Percentiles rank a stretch among this genome's conserved stretches.
These are phyloP conservation scores for Camellia granthamiana DNA, from an alignment of 148 eudicot genomes.

Conservation along the genomic window DNA sequence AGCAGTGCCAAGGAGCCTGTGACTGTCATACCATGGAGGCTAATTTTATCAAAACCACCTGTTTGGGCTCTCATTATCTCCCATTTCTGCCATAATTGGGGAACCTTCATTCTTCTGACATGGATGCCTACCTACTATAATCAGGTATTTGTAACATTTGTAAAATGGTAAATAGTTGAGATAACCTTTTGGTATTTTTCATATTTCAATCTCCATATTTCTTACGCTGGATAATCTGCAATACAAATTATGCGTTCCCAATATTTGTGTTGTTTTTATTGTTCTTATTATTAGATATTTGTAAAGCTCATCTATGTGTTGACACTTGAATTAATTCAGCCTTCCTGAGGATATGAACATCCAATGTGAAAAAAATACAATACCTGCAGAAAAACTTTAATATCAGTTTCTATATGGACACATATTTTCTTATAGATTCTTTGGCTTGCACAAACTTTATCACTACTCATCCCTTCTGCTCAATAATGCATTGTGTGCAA, in stretches of 20 bases:
- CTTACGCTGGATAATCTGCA: background rate
- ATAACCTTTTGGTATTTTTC: background rate
- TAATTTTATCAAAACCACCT: constrained; percentile 84
- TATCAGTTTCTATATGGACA: background rate
- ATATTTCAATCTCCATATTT: background rate
- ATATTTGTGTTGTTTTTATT: background rate
- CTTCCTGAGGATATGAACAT: background rate
- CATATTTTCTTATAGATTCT: background rate
- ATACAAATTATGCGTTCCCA: background rate
- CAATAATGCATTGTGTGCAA: background rate
- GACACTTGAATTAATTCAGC: background rate
- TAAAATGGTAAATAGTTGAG: background rate
- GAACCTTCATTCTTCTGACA: constrained; percentile 93
- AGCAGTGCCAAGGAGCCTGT: constrained; percentile 71
- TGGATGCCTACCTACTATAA: constrained; percentile 99
- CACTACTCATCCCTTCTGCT: background rate
- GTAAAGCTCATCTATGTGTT: background rate
- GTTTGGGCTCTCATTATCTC: constrained; percentile 99
- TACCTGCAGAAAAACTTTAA: background rate
- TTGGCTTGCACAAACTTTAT: no score
- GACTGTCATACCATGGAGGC: constrained; percentile 83
- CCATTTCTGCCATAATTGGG: constrained; percentile 99
- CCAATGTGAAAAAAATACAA: background rate
- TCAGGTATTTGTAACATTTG: constrained; percentile 49
- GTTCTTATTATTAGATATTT: background rate